Evolutionary conservation across 495 filamentous ascomycete species (phyloP).

Genomic region (Tuber calosporum): DNA sequence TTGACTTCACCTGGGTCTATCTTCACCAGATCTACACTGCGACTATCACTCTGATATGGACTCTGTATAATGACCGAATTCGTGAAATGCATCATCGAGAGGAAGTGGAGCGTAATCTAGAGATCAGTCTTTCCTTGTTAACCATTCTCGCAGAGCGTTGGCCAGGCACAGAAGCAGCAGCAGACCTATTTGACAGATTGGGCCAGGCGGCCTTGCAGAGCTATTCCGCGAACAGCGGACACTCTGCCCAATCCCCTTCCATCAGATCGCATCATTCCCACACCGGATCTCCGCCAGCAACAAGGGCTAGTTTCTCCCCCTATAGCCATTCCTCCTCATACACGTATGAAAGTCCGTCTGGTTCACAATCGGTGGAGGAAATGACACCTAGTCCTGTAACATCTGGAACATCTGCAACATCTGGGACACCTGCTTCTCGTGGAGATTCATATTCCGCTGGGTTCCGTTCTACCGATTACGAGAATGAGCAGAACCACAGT

Average conservation of each 20-base stretch:
- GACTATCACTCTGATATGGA: slow-evolving; percentile 81
- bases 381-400: slow-evolving; percentile 30
- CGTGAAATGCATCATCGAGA: slow-evolving; percentile 60
- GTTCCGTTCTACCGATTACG: slow-evolving; percentile 8
- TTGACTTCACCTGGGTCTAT: slow-evolving; percentile 90
- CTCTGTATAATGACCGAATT: slow-evolving; percentile 74
- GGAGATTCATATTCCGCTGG: slow-evolving; percentile 15
- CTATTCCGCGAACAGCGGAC: slow-evolving; percentile 53
- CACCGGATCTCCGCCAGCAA: slow-evolving; percentile 15
- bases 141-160: slow-evolving; percentile 68
- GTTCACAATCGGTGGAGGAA: slow-evolving; percentile 24
- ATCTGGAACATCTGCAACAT: slow-evolving; percentile 20
- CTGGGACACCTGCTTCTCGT: slow-evolving; percentile 20
- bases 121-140: slow-evolving; percentile 66
- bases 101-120: slow-evolving; percentile 63
- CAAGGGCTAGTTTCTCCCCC: slow-evolving; percentile 3
- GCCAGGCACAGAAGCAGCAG: slow-evolving; percentile 80
- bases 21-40: slow-evolving; percentile 78
- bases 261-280: slow-evolving; percentile 13
- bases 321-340: slow-evolving; percentile 15
- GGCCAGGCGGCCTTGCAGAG: slow-evolving; percentile 75
- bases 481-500: slow-evolving; percentile 13
- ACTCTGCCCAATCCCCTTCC: background rate
- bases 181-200: slow-evolving; percentile 69
- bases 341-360: slow-evolving; percentile 17